These are phyloP conservation scores for Euphrasia confusa DNA, from an alignment of 257 asterid species.

Conservation along the genomic window DNA sequence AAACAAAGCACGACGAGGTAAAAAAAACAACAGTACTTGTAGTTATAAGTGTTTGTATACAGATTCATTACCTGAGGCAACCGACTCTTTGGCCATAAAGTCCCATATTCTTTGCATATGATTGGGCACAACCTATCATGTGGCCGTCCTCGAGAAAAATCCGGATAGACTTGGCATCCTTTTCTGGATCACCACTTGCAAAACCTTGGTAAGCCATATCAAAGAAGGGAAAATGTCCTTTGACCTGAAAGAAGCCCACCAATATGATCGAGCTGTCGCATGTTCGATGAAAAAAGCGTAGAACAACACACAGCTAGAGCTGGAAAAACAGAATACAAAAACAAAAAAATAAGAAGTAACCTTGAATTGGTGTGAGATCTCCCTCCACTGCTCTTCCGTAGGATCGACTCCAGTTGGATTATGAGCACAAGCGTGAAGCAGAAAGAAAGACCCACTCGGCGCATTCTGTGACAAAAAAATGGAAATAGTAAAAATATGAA, in stretches of 20 bases:
- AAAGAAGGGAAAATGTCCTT: slow-evolving; percentile 86
- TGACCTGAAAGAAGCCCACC: slow-evolving; percentile 41
- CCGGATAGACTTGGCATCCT: slow-evolving; percentile 85
- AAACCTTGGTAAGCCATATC: slow-evolving; percentile 99
- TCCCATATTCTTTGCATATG: slow-evolving; percentile 99
- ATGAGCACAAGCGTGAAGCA: slow-evolving; percentile 99
- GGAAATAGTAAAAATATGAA: not conserved
- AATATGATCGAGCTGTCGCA: not conserved
- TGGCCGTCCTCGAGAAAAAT: slow-evolving; percentile 97
- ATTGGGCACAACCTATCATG: slow-evolving; percentile 88
- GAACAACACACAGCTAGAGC: not conserved
- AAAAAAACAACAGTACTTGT: not conserved
- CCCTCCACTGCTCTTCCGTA: slow-evolving; percentile 95
- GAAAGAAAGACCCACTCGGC: slow-evolving; percentile 81
- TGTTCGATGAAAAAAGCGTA: not conserved
- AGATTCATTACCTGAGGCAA: slow-evolving; percentile 61
- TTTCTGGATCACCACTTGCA: slow-evolving; percentile 99
- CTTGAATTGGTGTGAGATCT: slow-evolving; percentile 86
- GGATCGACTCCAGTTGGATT: slow-evolving; percentile 99
- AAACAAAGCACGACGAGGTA: not conserved
- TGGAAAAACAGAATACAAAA: too few relatives aligned
- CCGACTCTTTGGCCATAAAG: slow-evolving; percentile 98
- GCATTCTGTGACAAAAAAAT: slow-evolving; percentile 53
- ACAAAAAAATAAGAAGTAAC: slow-evolving; percentile 26
- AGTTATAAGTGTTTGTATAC: too few relatives aligned